Base-by-base conservation (phyloP, 1,284 basidiomycete genomes). In the Cutaneotrichosporon cutaneum region DNA sequence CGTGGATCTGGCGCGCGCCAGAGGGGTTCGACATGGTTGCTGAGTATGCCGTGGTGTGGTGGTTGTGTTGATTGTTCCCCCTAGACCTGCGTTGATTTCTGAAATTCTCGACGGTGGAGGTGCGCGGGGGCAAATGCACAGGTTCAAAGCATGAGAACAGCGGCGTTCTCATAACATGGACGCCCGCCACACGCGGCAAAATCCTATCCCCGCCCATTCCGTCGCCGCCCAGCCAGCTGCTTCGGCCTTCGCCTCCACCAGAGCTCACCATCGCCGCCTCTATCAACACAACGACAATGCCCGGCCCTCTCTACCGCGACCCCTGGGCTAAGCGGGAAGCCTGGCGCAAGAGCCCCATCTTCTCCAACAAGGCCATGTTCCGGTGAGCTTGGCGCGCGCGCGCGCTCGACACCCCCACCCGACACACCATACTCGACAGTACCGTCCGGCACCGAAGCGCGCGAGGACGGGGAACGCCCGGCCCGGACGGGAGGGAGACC, bases 291-390 rank as follows among this genome's bases (percentile, higher is more conserved):
- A 47, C 51, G 44, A 56, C 53, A 64, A 79, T 78, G 76, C 73
- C 77, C 55, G 74, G 76, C 56, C 88, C 88, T 48, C 81, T 92
- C 59, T 94, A 88, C 77, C 87, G 91, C 78, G 93, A 97, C 78
- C 92, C 93, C 58, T 96, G 93, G 94, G 91, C 90, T 24, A 92
- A 90, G 81, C 83, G 88, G 65, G 93, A 97, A 76, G 91, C 92
- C 57, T 97, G 93, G 93, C 85, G 93, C 72, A 93, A 88, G 80
- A 87, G 87, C 74, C 87, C 90, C 48, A 86, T 94, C 69, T 96
- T 96, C 83, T 85, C 86, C 63, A 90, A 88, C 71, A 85, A 88
- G 60, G 85, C 86, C 70, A 90, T 92, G 90, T 88, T 95, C 73
- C 64, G 72, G 78, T 80, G 56, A 60, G 74, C 69, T 9, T 5